Evolutionary conservation across 23 red algal species (phyloP), one percentile per base, ranked within the genome.

Genomic region (Pyropia yezoensis): DNA sequence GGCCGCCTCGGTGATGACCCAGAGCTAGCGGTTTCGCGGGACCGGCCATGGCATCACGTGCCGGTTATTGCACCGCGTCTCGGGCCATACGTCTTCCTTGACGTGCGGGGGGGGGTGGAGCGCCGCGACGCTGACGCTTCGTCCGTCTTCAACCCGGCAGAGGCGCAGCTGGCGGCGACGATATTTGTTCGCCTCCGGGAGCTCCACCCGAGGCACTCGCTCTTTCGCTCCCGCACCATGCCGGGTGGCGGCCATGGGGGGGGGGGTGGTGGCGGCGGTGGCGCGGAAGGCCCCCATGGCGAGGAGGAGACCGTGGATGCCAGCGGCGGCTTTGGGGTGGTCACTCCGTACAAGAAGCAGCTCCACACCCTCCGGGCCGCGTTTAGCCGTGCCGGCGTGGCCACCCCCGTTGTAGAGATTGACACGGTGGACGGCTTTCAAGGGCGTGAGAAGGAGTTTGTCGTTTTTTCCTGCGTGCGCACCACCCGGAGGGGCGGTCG

Each of bases 401-500:
- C 82, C 27, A 71, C 70, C 57, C 67, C 67, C 8, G 93, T 82
- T 57, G 65, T 90, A 3, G 84, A 90, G 59, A 77, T 97, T 45
- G 83, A 83, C 67, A 91, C 93, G 21, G 79, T 97, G 9, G 84
- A 97, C 65, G 88, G 77, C 14, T 89, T 68, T 39, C 93, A 97
- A 52, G 93, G 83, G 24, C 80, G 84, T 15, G 93, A 97, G 39
- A 90, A 89, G 59, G 93, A 97, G 27, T 59, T 89, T 51, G 69
- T 97, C 15, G 77, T 97, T 52, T 85, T 97, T 30, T 88, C 79
- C 3, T 90, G 84, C 60, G 93, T 97, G 30, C 71, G 93, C 18
- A 87, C 78, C 14, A 76, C 58, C 25, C 55, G 78, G 50, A 62
- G 82, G 14, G 82, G 82, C 22, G 11, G 39, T 0, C 39, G 39